Evolutionary conservation across 495 filamentous ascomycete species (phyloP).

Genomic region (Hapsidospora chrysogenum): DNA sequence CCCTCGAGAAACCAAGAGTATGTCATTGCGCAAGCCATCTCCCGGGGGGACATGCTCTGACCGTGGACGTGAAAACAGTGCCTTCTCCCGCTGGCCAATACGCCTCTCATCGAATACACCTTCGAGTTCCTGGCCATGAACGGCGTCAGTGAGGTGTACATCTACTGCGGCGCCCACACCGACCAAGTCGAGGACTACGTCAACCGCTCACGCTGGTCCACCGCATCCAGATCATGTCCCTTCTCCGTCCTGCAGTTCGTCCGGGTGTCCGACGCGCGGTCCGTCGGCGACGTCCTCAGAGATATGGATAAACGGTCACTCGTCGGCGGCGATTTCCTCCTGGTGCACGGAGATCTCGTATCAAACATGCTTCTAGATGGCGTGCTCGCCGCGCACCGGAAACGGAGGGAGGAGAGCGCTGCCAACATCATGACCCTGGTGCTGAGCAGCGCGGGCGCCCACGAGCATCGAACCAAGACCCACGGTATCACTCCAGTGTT

Average conservation of each 20-base stretch:
- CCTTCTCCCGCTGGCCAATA: slow-evolving; percentile 84
- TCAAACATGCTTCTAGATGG: slow-evolving; percentile 72
- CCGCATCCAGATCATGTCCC: slow-evolving; percentile 46
- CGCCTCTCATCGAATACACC: slow-evolving; percentile 91
- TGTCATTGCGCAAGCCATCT: no score
- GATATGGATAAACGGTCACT: slow-evolving; percentile 78
- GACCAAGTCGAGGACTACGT: slow-evolving; percentile 80
- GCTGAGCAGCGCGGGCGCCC: slow-evolving; percentile 56
- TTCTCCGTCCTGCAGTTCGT: slow-evolving; percentile 74
- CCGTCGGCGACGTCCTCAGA: slow-evolving; percentile 87
- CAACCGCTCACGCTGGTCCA: slow-evolving; percentile 28
- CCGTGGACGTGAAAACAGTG: no score
- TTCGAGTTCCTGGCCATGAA: slow-evolving; percentile 91
- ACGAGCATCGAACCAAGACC: slow-evolving; percentile 53
- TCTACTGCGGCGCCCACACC: slow-evolving; percentile 85
- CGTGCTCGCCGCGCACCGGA: slow-evolving; percentile 62
- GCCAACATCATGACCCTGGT: slow-evolving; percentile 99
- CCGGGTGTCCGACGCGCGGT: slow-evolving; percentile 62
- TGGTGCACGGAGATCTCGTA: slow-evolving; percentile 89
- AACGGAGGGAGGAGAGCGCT: slow-evolving; percentile 67
- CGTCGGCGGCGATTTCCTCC: slow-evolving; percentile 78
- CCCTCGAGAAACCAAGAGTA: slow-evolving; percentile 76
- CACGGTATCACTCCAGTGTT: slow-evolving; percentile 65
- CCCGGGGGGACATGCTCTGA: no score
- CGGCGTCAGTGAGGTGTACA: slow-evolving; percentile 77